phyloP scores from a whole-genome alignment of 2,329 filamentous ascomycete species.

The Colletotrichum somersetense region DNA sequence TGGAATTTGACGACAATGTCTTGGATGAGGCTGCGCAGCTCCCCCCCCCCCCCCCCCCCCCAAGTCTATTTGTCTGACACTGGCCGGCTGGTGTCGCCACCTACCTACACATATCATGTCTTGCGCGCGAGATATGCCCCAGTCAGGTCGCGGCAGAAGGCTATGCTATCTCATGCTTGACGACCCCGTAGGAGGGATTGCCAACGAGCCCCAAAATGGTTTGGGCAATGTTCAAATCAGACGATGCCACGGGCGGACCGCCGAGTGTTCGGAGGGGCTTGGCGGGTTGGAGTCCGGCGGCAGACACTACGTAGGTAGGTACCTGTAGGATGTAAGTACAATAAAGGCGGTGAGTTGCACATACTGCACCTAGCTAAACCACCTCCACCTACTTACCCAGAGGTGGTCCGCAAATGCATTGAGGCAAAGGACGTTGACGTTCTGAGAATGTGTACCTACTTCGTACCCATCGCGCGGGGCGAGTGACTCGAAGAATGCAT shows the following conservation, averaged over 20 bases:
- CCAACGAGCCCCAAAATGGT: neutral
- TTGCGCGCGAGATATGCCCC: constrained; percentile 11
- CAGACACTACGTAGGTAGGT: neutral
- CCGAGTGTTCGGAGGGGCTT: neutral
- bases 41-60: too few relatives aligned
- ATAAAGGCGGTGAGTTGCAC: constrained; percentile 16
- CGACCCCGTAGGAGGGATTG: neutral
- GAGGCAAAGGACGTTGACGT: neutral
- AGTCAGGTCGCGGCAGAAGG: neutral
- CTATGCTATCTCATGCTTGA: neutral
- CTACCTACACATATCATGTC: neutral
- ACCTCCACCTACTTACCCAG: neutral
- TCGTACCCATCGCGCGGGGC: too few relatives aligned
- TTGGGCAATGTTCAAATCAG: neutral
- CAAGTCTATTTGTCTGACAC: neutral
- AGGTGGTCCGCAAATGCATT: neutral
- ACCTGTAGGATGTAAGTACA: too few relatives aligned
- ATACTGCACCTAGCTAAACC: too few relatives aligned
- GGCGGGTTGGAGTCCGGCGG: neutral
- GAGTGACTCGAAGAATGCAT: neutral
- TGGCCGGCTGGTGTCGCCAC: neutral
- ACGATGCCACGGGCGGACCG: neutral
- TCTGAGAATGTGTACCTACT: neutral
- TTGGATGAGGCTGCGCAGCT: constrained; percentile 3
- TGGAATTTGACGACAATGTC: constrained; percentile 5